Base-by-base conservation (phyloP, 1,284 basidiomycete species). In the Ustilago sp. region DNA sequence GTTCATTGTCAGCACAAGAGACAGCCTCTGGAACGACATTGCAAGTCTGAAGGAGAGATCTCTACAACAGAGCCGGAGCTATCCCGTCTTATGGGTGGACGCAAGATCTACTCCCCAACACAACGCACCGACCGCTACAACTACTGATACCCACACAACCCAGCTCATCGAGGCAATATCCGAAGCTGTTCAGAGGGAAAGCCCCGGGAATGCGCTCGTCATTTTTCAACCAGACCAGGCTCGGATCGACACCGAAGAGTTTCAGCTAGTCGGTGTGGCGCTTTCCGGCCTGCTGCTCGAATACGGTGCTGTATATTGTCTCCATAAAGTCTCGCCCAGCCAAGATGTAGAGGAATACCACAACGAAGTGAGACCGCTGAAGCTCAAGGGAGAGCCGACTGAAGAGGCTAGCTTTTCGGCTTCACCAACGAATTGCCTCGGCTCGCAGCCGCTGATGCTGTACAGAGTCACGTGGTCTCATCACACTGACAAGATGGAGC, bases 251-350 rank as follows among this genome's bases (percentile, higher is more conserved):
- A 2, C 23, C 13, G 45, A 50, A 31, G 17, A 65, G 15, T n/a
- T 63, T 55, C 50, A 54, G n/a, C 57, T 72, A 2, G 69, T 59
- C 0, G 69, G 69, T 0, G 60, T 72, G 1, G 64, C 69, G n/a
- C 34, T 72, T 11, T 64, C 69, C 2, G 69, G 69, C 31, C 63
- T 72, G 36, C 45, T 72, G 2, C 53, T 72, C 2, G 69, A 72
- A 41, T 72, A 72, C 28, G 64, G 64, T 23, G 60, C 64, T 3
- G 23, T 72, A 3, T 72, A 72, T 53, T 60, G 57, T 36, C 38
- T 72, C n/a, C 69, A 60, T 35, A 41, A 72, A 38, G 32, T 43
- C 13, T 8, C 15, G 15, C 8, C 52, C 4, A n/a, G 23, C 2
- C 15, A 6, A 32, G 48, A 1, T n/a, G 38, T 39, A 23, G 3